Evolutionary conservation across 768 basidiomycete species (phyloP), one percentile per base, ranked within the genome.

Genomic region (Lyophyllum decastes): DNA sequence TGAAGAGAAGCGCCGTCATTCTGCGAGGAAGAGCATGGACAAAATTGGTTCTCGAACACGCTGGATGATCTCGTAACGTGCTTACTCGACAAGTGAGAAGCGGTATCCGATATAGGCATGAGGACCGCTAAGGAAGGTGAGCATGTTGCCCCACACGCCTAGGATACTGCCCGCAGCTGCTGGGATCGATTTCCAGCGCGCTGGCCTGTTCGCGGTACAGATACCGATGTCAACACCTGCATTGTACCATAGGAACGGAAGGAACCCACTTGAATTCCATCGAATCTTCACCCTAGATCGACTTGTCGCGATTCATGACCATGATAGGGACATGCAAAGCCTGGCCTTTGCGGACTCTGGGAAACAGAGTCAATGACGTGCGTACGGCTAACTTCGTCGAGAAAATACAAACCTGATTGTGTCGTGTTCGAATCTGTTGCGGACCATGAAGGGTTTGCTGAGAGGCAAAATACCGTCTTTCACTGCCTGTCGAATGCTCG

Each of bases 91-190:
- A 21, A 88, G 68, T 14, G 88, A 76, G 65, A 89, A 89, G 3
- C 83, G 79, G 65, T 82, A 88, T 0, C 87, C 87, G 34, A 89
- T 88, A 59, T 88, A 90, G 0, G 85, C 78, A 19, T 79, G 78
- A 14, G 85, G 83, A 5, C 88, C 88, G 33, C 84, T 85, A 2
- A 86, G 62, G 76, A 90, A 90, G 0, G 83, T 79, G 34, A 88
- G 65, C 59, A 84, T 64, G 62, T 86, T 79, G 8, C 81, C 77
- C 80, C 82, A 87, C 0, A 88, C 76, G 6, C 87, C 83, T 4
- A 88, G 88, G 21, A 89, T 71, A 0, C 66, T 55, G 3, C 66
- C 65, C 1, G 73, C 78, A 0, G 72, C 72, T 19, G 79, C 76
- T 0, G 86, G 84, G 9, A 75, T 34, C 2, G 73, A 62, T 16